Evolutionary conservation across 2,329 filamentous ascomycete species (phyloP), one percentile per base, ranked within the genome.

Genomic region (Colletotrichum eremochloae): DNA sequence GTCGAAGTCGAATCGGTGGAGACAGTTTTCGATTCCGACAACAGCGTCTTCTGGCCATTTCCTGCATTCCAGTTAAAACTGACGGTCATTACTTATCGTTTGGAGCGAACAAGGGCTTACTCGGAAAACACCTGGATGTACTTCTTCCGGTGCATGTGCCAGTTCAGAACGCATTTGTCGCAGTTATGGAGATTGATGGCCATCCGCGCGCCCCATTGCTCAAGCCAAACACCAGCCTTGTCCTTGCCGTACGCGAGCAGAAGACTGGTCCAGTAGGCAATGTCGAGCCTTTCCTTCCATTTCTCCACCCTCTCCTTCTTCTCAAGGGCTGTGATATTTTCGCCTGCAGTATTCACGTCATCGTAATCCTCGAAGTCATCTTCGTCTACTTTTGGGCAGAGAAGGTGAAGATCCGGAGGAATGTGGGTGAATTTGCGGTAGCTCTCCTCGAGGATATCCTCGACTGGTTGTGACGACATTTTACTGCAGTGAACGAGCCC

Each of bases 131-230:
- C 84, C 72, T 90, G 88, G 42, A 93, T 82, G 74, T 93, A 88
- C 67, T 84, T 83, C 72, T 88, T 88, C 74, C 93, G 91, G 40
- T 87, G 88, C 78, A 90, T 90, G 80, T 95, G 93, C 88, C 93
- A 95, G 76, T 91, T 91, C 73, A 90, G 86, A 63, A 93, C 91
- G 78, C 93, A 95, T 63, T 88, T 86, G 65, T 94, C 89, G 80
- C 93, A 95, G 69, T 82, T 85, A 69, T 85, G 88, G 33, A 95
- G 84, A 50, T 88, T 87, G 14, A 83, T 79, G 74, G 92, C 88
- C 29, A 93, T 84, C 29, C 87, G 86, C 6, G 81, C 77, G 64
- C 84, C 86, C 76, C 94, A 92, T 74, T 89, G 87, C 18, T 86
- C 83, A 53, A 91, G 84, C 81, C 92, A 88, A 71, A 86, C 84